Evolutionary conservation across 2,329 filamentous ascomycete species (phyloP), one percentile per base, ranked within the genome.

Genomic region (Colletotrichum sp.): DNA sequence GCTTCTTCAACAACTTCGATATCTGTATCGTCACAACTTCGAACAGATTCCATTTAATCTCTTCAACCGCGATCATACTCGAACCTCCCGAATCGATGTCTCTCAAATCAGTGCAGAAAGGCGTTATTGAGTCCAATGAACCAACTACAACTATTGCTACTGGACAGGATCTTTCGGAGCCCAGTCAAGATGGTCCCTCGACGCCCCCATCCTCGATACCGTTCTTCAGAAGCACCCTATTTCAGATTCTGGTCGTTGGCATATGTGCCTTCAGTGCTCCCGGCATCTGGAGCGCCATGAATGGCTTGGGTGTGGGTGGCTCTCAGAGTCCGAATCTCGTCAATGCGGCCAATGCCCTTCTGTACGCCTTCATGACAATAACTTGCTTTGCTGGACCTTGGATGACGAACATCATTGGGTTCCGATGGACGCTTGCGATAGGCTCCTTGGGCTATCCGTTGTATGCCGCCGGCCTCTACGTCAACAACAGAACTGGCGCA

Each of bases 361-460:
- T 88, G 3, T 89, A 87, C 74, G 86, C 83, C 2, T 83, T 88
- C 57, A 86, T 88, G 82, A 84, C 85, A 18, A 69, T 88, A 6
- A 85, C 84, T 3, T 89, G 87, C 77, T 85, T 87, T 32, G 82
- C 82, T 1, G 85, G 83, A 0, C 84, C 84, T 4, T 85, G 80
- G 59, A 78, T 86, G 57, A 85, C 83, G 64, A 86, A 86, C 77
- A 77, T 81, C 63, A 84, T 85, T 71, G 84, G 84, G 8, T 81
- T 86, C 12, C 81, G 80, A 4, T 86, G 83, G 77, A 85, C 82
- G 87, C 5, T 72, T 26, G 84, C 85, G 6, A 73, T 88, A 5
- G 88, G 87, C 10, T 84, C 87, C 1, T 84, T 93, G 70, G 92
- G 92, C 4, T 94, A 92, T 79, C 90, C 92, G 3, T 90, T 91